Base-by-base conservation (phyloP, 179 eudicot species). In the Camellia oleifera region DNA sequence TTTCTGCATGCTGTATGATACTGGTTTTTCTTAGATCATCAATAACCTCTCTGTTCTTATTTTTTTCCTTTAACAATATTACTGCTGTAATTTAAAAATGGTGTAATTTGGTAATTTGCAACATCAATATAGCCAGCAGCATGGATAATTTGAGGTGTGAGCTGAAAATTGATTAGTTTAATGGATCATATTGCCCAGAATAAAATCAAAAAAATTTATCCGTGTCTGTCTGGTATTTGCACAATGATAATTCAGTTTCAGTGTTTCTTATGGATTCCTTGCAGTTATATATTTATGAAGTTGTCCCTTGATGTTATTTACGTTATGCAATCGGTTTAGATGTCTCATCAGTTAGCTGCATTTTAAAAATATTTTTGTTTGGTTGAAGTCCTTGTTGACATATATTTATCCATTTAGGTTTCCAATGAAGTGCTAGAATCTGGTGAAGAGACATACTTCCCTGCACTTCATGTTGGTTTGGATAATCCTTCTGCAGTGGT, bases 381-480 rank as follows among this genome's bases (percentile, higher is more conserved):
- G 45, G 13, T 20, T 14, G n/a, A 26, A 6, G n/a, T 62, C 66
- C 26, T 18, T 18, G 18, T 62, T 5, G 61, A 62, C n/a, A 65
- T 32, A 6, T 23, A 3, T 32, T 11, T 26, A 6, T 79, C 23
- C 80, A 60, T 78, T 81, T 89, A 94, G 97, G 97, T 90, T 77
- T 78, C 88, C 66, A 69, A 65, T 60, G 87, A 80, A 65, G 89
- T 80, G 69, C 76, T 88, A 71, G 97, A 89, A 83, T 85, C 92
- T 81, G 98, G 98, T 81, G 97, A 95, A 92, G 89, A 83, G 79
- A 92, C 88, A 48, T 95, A 89, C 84, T 93, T 93, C 77, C 98
- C 98, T 68, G 98, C 97, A 44, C 87, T 95, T 70, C 75, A 86
- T 79, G 84, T 91, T 85, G 98, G 97, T 70, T 53, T 81, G 81